phyloP scores from a whole-genome alignment of 257 asterid genomes.

The Solanum arcanum region DNA sequence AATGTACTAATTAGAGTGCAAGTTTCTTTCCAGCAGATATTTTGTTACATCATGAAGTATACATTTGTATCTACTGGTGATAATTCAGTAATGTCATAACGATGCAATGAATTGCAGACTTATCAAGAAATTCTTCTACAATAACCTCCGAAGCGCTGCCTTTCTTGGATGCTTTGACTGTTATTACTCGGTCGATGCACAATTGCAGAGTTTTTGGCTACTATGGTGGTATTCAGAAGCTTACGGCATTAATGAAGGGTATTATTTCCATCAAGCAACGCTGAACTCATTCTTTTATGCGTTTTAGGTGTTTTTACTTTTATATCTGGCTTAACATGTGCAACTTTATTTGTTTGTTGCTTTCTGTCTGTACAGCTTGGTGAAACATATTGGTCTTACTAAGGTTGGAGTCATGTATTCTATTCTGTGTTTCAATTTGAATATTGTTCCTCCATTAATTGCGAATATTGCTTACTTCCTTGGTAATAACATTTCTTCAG shows the following conservation, averaged over 20 bases:
- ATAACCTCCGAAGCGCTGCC: constrained; percentile 58
- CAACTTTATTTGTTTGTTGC: background rate
- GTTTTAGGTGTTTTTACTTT: background rate
- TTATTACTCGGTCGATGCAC: constrained; percentile 72
- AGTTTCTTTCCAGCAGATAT: background rate
- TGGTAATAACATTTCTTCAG: background rate
- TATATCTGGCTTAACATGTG: background rate
- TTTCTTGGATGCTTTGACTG: constrained; percentile 69
- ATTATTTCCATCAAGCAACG: background rate
- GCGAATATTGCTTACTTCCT: background rate
- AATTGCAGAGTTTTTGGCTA: constrained; percentile 80
- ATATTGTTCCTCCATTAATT: background rate
- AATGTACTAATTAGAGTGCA: background rate
- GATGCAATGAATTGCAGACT: constrained; percentile 31
- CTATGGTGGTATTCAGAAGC: constrained; percentile 82
- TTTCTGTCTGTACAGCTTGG: background rate
- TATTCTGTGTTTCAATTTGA: background rate
- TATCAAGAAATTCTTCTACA: constrained; percentile 33
- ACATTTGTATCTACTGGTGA: background rate
- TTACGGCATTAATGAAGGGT: constrained; percentile 94
- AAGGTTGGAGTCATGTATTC: background rate
- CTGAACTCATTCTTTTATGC: background rate
- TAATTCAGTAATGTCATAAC: constrained; percentile 1
- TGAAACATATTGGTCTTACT: background rate
- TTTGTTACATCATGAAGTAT: background rate